Percentiles rank a stretch among this genome's conserved stretches.
phyloP scores from a whole-genome alignment of 495 filamentous ascomycete genomes.

The Penicillium coprophilum region DNA sequence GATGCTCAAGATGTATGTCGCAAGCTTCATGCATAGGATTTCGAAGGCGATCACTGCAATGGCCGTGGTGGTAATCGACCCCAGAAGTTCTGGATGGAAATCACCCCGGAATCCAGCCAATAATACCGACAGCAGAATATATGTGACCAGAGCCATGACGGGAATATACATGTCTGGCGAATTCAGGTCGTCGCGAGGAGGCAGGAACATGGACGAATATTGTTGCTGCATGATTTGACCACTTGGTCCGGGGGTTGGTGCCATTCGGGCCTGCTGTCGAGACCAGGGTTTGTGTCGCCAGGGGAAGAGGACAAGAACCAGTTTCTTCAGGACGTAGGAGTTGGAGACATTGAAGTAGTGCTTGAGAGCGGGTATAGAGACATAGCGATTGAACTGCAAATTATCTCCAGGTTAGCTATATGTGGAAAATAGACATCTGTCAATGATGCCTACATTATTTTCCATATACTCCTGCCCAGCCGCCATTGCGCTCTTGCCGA shows the following conservation, averaged over 20 bases:
- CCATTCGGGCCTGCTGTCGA: conserved; percentile 60
- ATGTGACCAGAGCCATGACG: conserved; percentile 82
- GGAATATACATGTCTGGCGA: conserved; percentile 99
- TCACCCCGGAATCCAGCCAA: conserved; percentile 87
- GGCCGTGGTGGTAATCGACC: conserved; percentile 80
- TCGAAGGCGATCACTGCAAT: conserved; percentile 81
- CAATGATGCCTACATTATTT: conserved; percentile 64
- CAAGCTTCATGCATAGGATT: conserved; percentile 84
- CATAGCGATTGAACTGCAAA: conserved; percentile 80
- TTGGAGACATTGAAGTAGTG: conserved; percentile 98
- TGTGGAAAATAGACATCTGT: not conserved
- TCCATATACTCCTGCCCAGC: conserved; percentile 92
- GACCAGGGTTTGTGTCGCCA: conserved; percentile 98
- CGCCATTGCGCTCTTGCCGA: conserved; percentile 85
- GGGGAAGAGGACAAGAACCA: conserved; percentile 89
- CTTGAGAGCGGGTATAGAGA: conserved; percentile 88
- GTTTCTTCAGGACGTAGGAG: conserved; percentile 80
- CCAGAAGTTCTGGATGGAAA: conserved; percentile 92
- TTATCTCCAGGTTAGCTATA: conserved; percentile 16
- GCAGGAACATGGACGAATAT: conserved; percentile 81
- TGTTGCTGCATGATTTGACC: conserved; percentile 58
- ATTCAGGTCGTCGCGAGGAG: conserved; percentile 95
- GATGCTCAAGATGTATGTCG: conserved; percentile 89
- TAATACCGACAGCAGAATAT: conserved; percentile 88
- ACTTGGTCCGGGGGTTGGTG: conserved; percentile 55